A percentile compares a stretch with the other conserved stretches of the same genome.
Evolutionary conservation across 768 basidiomycete genomes (phyloP).

Genomic region (Harrya chromipes): DNA sequence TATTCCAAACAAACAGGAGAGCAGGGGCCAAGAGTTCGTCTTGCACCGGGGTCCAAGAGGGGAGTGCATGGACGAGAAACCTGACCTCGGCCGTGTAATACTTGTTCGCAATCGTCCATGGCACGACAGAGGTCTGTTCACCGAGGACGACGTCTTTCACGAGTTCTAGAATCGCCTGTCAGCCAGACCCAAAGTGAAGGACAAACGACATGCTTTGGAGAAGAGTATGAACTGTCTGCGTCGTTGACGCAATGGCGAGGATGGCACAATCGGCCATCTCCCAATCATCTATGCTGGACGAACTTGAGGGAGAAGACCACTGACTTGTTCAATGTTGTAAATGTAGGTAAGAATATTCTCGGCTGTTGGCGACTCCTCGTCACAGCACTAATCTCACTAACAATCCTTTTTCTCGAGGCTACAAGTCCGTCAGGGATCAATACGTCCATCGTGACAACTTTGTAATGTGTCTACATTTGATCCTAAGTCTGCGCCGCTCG

Average conservation of each 20-base stretch:
- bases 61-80: constrained; percentile 53
- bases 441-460: no score
- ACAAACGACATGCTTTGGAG: constrained; percentile 22
- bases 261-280: constrained; percentile 24
- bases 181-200: constrained; percentile 9
- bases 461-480: no score
- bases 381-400: no score
- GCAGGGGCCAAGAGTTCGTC: constrained; percentile 52
- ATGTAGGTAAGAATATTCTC: neutral
- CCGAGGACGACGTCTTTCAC: constrained; percentile 16
- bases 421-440: no score
- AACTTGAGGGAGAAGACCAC: neutral
- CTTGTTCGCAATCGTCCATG: constrained; percentile 77
- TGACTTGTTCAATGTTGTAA: neutral
- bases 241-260: constrained; percentile 24
- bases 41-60: constrained; percentile 40
- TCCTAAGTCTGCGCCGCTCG: no score
- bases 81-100: constrained; percentile 80
- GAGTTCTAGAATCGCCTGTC: constrained; percentile 22
- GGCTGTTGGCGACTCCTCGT: no score
- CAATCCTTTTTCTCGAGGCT: no score
- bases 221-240: constrained; percentile 16
- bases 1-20: constrained; percentile 67
- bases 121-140: constrained; percentile 34
- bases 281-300: neutral